Evolutionary conservation across 371 early-diverging fungal genomes (phyloP), one percentile per base, ranked within the genome.

Genomic region (Zychaea mexicana): DNA sequence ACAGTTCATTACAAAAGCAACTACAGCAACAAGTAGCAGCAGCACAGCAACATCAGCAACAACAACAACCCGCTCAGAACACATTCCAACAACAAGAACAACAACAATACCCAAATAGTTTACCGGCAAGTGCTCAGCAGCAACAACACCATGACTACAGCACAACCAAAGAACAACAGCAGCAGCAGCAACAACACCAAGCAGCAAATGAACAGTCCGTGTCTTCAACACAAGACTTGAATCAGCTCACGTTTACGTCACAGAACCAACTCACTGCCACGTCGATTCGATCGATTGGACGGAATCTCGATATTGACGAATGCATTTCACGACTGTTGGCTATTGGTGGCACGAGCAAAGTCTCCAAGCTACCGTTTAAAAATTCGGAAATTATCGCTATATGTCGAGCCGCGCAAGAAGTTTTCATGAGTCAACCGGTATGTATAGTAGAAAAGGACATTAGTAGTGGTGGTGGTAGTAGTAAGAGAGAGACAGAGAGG

Each of bases 301-400:
- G 73, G 49, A 86, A 83, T 60, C 63, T 91, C 42, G 90, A 93
- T 65, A 79, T 97, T 52, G 96, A 97, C 80, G 95, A 95, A 72
- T 89, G 94, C 72, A 94, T 96, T 52, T 81, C 85, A 61, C 84
- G 94, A 57, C 82, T 97, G 15, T 72, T 94, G 61, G 91, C 90
- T 28, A 89, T 89, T 15, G 92, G 94, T 19, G 84, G 83, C 63
- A 85, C 82, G 57, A 87, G 85, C 24, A 93, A 91, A 66, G 77
- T 89, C 12, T 77, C 85, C 26, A 94, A 93, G 69, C 73, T 84
- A 13, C 81, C 92, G 22, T 79, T 94, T 47, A 86, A 89, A 67
- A 94, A 92, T 73, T 85, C 88, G 17, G 98, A 98, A 73, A 95
- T 99, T 55, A 77, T 86, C n/a, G 90, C 86, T 19, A 89, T 99